phyloP scores from a whole-genome alignment of 2,329 filamentous ascomycete species.

The Penicillium psychrosexuale region DNA sequence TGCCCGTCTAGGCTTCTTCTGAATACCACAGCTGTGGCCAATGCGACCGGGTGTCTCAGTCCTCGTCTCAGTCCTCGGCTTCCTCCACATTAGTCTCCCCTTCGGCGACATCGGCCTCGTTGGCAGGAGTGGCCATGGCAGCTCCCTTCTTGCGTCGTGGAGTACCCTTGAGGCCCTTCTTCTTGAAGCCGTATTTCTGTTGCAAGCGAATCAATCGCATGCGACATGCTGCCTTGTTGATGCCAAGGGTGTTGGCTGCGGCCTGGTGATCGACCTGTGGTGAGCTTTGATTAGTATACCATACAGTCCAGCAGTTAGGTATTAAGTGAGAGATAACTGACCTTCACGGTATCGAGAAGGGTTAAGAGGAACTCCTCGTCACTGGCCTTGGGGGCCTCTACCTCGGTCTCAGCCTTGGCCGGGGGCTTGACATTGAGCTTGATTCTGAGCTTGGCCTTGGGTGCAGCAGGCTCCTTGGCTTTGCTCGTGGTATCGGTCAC shows the following conservation, averaged over 20 bases:
- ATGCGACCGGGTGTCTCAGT: neutral
- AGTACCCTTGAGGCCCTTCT: fast-evolving
- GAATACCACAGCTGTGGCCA: neutral
- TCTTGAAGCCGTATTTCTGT: fast-evolving
- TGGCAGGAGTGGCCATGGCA: neutral
- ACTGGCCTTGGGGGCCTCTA: neutral
- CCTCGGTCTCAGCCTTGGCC: neutral
- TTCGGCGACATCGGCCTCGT: neutral
- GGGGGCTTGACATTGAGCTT: neutral
- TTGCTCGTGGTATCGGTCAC: neutral
- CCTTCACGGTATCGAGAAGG: fast-evolving
- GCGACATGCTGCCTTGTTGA: neutral
- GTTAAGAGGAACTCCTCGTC: neutral
- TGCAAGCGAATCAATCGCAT: neutral
- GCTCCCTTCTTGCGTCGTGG: neutral
- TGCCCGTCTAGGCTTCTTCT: fast-evolving
- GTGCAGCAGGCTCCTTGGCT: neutral
- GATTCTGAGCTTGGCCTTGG: neutral
- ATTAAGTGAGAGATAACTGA: neutral
- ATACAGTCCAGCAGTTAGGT: neutral
- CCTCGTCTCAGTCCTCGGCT: neutral
- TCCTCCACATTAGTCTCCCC: neutral
- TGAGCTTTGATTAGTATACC: neutral
- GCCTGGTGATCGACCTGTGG: neutral
- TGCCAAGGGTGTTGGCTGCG: fast-evolving